Evolutionary conservation across 257 asterid genomes (phyloP).

Genomic region (Nicotiana noctiflora): DNA sequence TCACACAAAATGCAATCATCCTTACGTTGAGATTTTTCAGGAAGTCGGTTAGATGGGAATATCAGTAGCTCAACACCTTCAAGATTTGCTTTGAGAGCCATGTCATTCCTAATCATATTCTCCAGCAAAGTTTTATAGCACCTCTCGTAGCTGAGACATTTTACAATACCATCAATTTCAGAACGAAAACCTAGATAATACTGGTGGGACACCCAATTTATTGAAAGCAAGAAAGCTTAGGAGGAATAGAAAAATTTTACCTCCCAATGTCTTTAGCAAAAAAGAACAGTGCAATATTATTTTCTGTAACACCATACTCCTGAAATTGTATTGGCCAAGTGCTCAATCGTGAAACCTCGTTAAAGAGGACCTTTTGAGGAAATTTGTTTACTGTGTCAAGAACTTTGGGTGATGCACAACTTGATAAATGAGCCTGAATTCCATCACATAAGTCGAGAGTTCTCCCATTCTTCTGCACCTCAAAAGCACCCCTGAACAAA

Average conservation of each 20-base stretch:
- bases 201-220: slow-evolving; percentile 5
- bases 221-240: slow-evolving; percentile 7
- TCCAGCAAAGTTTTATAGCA: slow-evolving; percentile 64
- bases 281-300: slow-evolving; percentile 75
- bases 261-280: slow-evolving; percentile 73
- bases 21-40: slow-evolving; percentile 76
- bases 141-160: slow-evolving; percentile 61
- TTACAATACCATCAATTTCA: slow-evolving; percentile 18
- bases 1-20: neutral
- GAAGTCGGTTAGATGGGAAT: slow-evolving; percentile 84
- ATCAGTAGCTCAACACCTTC: slow-evolving; percentile 80
- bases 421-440: slow-evolving; percentile 80
- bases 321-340: slow-evolving; percentile 85
- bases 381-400: slow-evolving; percentile 51
- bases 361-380: slow-evolving; percentile 41
- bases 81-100: slow-evolving; percentile 68
- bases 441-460: slow-evolving; percentile 50
- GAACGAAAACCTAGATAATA: slow-evolving; percentile 6
- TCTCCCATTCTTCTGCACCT: slow-evolving; percentile 50
- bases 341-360: slow-evolving; percentile 77
- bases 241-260: slow-evolving; percentile 27
- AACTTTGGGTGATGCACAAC: slow-evolving; percentile 68
- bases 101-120: slow-evolving; percentile 76
- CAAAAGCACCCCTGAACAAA: slow-evolving; percentile 75
- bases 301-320: slow-evolving; percentile 72